phyloP scores from a whole-genome alignment of 2,329 filamentous ascomycete species.

The Colletotrichum kahawae region DNA sequence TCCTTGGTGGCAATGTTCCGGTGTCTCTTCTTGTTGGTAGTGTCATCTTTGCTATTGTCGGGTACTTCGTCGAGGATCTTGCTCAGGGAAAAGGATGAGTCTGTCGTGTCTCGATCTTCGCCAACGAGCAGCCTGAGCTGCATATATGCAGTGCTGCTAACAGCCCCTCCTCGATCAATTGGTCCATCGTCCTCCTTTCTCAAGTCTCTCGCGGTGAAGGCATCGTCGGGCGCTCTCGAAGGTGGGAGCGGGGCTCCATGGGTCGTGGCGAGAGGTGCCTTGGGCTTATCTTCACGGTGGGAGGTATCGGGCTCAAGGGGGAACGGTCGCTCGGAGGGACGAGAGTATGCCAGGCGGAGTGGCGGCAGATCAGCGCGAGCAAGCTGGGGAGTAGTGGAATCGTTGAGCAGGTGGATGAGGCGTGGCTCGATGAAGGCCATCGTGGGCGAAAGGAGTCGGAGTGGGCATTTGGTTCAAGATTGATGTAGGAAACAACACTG shows the following conservation, averaged over 20 bases:
- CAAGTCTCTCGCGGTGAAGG: conserved; percentile 1
- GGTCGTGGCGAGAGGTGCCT: conserved; percentile 20
- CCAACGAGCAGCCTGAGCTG: conserved; percentile 47
- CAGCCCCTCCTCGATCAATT: neutral
- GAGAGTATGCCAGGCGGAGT: conserved; percentile 48
- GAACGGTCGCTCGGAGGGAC: conserved; percentile 49
- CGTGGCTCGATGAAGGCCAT: conserved; percentile 73
- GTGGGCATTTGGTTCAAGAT: conserved; percentile 41
- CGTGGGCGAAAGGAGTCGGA: conserved; percentile 35
- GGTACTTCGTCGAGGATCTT: conserved; percentile 51
- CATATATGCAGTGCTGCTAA: conserved; percentile 8
- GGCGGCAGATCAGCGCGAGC: conserved; percentile 60
- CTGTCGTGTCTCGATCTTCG: conserved; percentile 37
- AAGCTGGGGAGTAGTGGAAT: conserved; percentile 53
- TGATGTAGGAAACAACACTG: conserved; percentile 12
- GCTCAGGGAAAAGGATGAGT: conserved; percentile 48
- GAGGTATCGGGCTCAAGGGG: conserved; percentile 57
- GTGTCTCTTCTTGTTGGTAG: conserved; percentile 59
- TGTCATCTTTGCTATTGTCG: conserved; percentile 46
- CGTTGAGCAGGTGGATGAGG: conserved; percentile 69
- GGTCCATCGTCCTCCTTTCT: conserved; percentile 12
- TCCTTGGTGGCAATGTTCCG: conserved; percentile 57
- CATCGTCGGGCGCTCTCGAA: conserved; percentile 12
- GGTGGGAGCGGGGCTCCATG: conserved; percentile 8
- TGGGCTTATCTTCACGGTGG: conserved; percentile 43